Evolutionary conservation across 2,329 filamentous ascomycete species (phyloP), one percentile per base, ranked within the genome.

Genomic region (Trichoderma sp.): DNA sequence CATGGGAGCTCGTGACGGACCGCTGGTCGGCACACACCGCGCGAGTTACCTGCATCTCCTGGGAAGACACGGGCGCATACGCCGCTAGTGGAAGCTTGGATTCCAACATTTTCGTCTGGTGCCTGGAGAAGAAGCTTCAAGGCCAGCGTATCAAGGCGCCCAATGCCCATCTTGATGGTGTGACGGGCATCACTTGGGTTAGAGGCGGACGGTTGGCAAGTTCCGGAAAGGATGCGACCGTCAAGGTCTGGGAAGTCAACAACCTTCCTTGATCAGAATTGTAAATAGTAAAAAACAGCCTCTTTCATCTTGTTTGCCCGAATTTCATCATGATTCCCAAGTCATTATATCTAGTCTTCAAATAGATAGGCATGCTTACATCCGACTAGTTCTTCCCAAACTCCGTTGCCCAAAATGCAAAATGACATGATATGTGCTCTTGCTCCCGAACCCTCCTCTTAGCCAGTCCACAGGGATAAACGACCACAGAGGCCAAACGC

Each of bases 91-190:
- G 95, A 14, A 92, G 90, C 60, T 84, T 99, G 64, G 96, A 99
- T 80, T 98, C 95, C 0, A 94, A 97, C 78, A 88, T 99, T 24
- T 95, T 93, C 79, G 90, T 97, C 34, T 99, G 96, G 94, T 97
- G 93, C 80, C 82, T 98, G 71, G 86, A 84, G 51, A 93, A 93
- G 79, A 86, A 83, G 73, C 92, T 93, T 77, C 95, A 95, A 0
- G 94, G 93, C 3, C 93, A 93, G 81, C 88, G 95, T 76, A 88
- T 97, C 76, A 95, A 96, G 84, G 91, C 90, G 15, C 83, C 90
- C 26, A 97, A 97, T 79, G 94, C 95, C 64, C 96, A 99, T 84
- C 98, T 98, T 83, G 96, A 98, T 79, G 96, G 96, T 11, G 94
- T 98, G 21, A 94, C 92, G 76, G 95, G 93, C 18, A 92, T 98